These are phyloP conservation scores for Melanomma pulvis-pyrius DNA, from an alignment of 495 filamentous ascomycete species.

Conservation along the genomic window DNA sequence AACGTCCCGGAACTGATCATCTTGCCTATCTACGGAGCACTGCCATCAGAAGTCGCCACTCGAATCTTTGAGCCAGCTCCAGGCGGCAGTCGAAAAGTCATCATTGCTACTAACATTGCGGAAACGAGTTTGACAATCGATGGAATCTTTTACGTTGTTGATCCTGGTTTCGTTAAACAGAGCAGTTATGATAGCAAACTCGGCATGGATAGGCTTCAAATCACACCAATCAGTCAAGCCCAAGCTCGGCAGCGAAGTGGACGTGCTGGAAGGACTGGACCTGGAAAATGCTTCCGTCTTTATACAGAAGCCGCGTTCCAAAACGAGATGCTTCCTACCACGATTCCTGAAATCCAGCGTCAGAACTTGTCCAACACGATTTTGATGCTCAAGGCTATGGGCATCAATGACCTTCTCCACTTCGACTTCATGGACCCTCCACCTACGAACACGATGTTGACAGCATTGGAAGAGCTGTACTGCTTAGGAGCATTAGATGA, in stretches of 20 bases:
- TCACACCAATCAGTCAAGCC: slow-evolving; percentile 94
- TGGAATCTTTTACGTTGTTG: slow-evolving; percentile 94
- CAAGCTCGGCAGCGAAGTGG: slow-evolving; percentile 95
- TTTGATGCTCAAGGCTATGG: slow-evolving; percentile 99
- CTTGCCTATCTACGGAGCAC: slow-evolving; percentile 88
- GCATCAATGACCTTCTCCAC: slow-evolving; percentile 94
- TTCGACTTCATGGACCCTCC: slow-evolving; percentile 99
- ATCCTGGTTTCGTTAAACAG: slow-evolving; percentile 97
- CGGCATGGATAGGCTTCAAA: slow-evolving; percentile 94
- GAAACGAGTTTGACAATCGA: slow-evolving; percentile 98
- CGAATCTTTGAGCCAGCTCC: slow-evolving; percentile 93
- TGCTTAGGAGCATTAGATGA: slow-evolving; percentile 91
- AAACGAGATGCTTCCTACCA: slow-evolving; percentile 94
- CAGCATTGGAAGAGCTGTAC: slow-evolving; percentile 92
- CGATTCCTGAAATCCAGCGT: slow-evolving; percentile 94
- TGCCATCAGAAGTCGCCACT: slow-evolving; percentile 92
- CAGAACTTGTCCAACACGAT: slow-evolving; percentile 95
- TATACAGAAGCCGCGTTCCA: slow-evolving; percentile 97
- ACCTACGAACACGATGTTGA: slow-evolving; percentile 96
- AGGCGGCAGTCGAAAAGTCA: slow-evolving; percentile 85
- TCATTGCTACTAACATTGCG: slow-evolving; percentile 98
- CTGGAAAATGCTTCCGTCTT: slow-evolving; percentile 93
- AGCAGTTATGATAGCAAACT: slow-evolving; percentile 96
- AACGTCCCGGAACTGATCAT: slow-evolving; percentile 91
- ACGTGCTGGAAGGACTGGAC: slow-evolving; percentile 89